Base-by-base conservation (phyloP, 352 stramenopile genomes). In the Pythium periplocum region DNA sequence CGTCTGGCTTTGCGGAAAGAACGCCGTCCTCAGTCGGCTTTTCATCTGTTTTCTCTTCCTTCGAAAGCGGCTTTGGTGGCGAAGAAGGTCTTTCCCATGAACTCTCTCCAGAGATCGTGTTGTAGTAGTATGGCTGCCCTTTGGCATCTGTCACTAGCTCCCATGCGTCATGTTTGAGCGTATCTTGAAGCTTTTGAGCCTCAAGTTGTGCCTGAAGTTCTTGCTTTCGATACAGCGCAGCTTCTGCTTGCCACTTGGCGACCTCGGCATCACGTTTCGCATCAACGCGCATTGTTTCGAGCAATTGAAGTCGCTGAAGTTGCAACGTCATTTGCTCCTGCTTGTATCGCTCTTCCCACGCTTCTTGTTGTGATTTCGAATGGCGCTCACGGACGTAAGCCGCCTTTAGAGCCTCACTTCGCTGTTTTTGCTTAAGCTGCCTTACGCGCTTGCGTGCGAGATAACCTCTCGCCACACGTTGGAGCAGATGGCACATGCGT, bases 51-150 rank as follows among this genome's bases (percentile, higher is more conserved):
- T 41, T 54, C 53, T 11, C 45, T 51, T 40, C 32, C 38, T 65
- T 50, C 17, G 5, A 2, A 43, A 8, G 4, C 4, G 37, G 37
- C 31, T 12, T 51, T 36, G 34, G 26, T n/a, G 6, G 7, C 9
- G 42, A 2, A 4, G 33, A 40, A 26, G 73, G 76, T 45, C 64
- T 61, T 8, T 81, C 73, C 81, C 81, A 91, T 4, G 61, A 60
- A 40, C 72, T 87, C 54, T 79, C 65, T 17, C 55, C 61, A 4
- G 75, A 86, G 2, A 31, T 47, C 6, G 68, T 51, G 35, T 89
- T 87, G 60, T 75, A 89, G 63, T 75, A 91, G 35, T 91, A 91
- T 9, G 50, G 40, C n/a, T 86, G 79, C 6, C 67, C 74, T 51
- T 78, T 73, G 32, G 70, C 68, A 50, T 87, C 74, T 3, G 11